Percentiles rank a stretch among this genome's conserved stretches.
phyloP scores from a whole-genome alignment of 1,139 yeast genomes.

The Suhomyces atakaporum region DNA sequence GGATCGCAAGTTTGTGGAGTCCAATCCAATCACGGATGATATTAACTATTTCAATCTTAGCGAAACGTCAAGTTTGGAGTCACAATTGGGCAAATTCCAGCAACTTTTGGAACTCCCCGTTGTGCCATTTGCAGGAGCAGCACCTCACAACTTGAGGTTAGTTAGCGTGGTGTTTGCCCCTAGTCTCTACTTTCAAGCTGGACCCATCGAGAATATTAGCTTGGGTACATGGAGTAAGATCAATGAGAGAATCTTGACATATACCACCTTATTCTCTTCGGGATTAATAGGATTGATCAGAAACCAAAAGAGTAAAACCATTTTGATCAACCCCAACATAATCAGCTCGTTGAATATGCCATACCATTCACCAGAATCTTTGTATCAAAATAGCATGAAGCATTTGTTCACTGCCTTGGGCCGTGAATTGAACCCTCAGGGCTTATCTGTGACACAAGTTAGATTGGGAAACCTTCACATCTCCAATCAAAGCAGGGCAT shows the following conservation, averaged over 20 bases:
- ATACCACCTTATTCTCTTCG: conserved; percentile 53
- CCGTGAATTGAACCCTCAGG: conserved; percentile 45
- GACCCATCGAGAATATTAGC: conserved; percentile 64
- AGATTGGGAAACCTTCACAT: conserved; percentile 50
- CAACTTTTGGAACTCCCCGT: conserved; percentile 41
- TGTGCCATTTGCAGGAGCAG: conserved; percentile 54
- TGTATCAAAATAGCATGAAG: conserved; percentile 40
- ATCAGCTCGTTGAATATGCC: conserved; percentile 46
- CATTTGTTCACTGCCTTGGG: conserved; percentile 41
- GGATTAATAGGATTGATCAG: conserved; percentile 63
- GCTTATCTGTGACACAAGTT: conserved; percentile 46
- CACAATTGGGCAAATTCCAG: conserved; percentile 45
- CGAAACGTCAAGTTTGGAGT: conserved; percentile 31
- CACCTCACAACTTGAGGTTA: conserved; percentile 53
- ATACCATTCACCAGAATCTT: conserved; percentile 52
- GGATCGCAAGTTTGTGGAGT: conserved; percentile 60
- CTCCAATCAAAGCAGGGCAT: conserved; percentile 31
- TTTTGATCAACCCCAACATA: conserved; percentile 46
- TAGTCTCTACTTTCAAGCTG: conserved; percentile 63
- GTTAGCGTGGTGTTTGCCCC: conserved; percentile 66
- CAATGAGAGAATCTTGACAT: conserved; percentile 45
- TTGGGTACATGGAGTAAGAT: conserved; percentile 55
- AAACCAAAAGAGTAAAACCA: conserved; percentile 44
- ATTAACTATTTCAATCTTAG: conserved; percentile 46
- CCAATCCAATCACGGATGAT: conserved; percentile 56